phyloP scores from a whole-genome alignment of 1,139 yeast species.

The Suhomyces anneliseae region DNA sequence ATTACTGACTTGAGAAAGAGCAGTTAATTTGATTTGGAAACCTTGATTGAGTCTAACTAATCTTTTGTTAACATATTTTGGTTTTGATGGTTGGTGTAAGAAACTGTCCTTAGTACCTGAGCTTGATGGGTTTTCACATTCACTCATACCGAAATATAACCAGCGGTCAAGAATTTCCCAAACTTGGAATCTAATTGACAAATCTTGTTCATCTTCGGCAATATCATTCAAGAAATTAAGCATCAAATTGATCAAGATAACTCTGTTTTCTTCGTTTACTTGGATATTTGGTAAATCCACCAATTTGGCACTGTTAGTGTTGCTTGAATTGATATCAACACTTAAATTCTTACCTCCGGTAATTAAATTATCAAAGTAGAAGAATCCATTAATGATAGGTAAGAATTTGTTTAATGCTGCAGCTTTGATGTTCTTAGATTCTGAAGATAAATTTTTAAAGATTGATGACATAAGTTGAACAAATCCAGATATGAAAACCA shows the following conservation, averaged over 20 bases:
- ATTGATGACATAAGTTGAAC: slow-evolving; percentile 45
- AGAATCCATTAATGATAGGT: slow-evolving; percentile 38
- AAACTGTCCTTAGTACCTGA: slow-evolving; percentile 6
- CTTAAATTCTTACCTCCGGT: slow-evolving; percentile 20
- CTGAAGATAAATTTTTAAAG: slow-evolving; percentile 28
- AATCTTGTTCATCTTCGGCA: slow-evolving; percentile 39
- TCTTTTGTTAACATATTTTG: slow-evolving; percentile 26
- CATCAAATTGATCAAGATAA: slow-evolving; percentile 35
- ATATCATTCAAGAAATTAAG: slow-evolving; percentile 48
- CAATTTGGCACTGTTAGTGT: slow-evolving; percentile 18
- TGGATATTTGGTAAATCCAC: slow-evolving; percentile 28
- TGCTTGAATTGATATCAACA: slow-evolving; percentile 15
- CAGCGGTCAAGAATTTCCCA: slow-evolving; percentile 79
- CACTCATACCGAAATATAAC: slow-evolving; percentile 50
- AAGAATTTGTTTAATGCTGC: slow-evolving; percentile 36
- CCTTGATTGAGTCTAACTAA: slow-evolving; percentile 34
- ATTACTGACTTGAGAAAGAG: slow-evolving; percentile 60
- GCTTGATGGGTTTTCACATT: slow-evolving; percentile 12
- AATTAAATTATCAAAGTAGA: slow-evolving; percentile 43
- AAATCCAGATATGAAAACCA: slow-evolving; percentile 75
- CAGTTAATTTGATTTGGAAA: slow-evolving; percentile 33
- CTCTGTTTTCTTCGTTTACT: slow-evolving; percentile 39
- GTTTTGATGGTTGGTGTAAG: slow-evolving; percentile 16
- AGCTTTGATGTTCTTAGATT: slow-evolving; percentile 30
- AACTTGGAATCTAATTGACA: slow-evolving; percentile 44